A percentile compares a stretch with the other conserved stretches of the same genome.
phyloP scores from a whole-genome alignment of 768 basidiomycete species.

The Mycena belliarum region DNA sequence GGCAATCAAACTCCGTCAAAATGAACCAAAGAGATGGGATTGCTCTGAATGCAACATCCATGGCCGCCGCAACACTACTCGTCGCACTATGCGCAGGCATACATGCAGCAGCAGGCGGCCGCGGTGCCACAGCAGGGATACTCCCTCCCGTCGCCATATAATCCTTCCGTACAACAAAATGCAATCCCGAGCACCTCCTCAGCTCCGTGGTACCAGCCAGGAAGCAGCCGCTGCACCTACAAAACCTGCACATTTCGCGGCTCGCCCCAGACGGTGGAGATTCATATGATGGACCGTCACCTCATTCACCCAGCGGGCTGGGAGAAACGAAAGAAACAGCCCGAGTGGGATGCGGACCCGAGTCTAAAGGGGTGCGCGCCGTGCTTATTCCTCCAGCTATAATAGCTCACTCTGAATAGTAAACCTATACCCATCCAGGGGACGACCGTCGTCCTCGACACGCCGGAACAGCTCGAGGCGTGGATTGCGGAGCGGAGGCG shows the following conservation, averaged over 20 bases:
- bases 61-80: constrained; percentile 36
- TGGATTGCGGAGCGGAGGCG: constrained; percentile 91
- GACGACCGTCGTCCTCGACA: constrained; percentile 73
- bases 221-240: constrained; percentile 60
- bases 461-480: constrained; percentile 75
- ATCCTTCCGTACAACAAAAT: constrained; percentile 16
- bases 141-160: constrained; percentile 40
- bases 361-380: constrained; percentile 69
- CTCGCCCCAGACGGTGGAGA: constrained; percentile 69
- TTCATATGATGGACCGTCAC: constrained; percentile 90
- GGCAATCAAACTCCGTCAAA: not conserved
- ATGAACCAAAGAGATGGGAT: too few species aligned
- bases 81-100: constrained; percentile 59
- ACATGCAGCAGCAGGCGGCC: constrained; percentile 35
- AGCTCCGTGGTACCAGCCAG: constrained; percentile 62
- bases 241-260: constrained; percentile 69
- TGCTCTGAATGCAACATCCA: constrained; percentile 22
- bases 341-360: constrained; percentile 82
- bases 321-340: constrained; percentile 52
- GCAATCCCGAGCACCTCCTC: constrained; percentile 6
- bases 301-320: constrained; percentile 78
- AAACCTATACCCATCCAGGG: constrained; percentile 78
- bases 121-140: constrained; percentile 34
- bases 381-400: not conserved
- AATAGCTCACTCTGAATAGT: constrained; percentile 34